phyloP scores from a whole-genome alignment of 2,329 filamentous ascomycete species.

The Aspergillus hiratsukae region DNA sequence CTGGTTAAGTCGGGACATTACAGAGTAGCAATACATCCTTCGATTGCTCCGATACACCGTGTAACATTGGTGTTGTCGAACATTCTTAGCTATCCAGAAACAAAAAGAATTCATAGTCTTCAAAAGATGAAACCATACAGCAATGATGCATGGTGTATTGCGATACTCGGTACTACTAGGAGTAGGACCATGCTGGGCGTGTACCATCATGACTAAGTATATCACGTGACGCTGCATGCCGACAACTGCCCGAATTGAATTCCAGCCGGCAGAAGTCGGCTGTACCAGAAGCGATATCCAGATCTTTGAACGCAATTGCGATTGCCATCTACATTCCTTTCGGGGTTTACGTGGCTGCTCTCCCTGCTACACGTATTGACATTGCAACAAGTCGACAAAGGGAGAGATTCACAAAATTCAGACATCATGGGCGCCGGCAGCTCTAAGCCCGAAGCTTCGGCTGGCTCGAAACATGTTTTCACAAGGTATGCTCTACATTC shows the following conservation, averaged over 20 bases:
- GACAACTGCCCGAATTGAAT: neutral
- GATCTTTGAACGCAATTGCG: neutral
- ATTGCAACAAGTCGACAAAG: neutral
- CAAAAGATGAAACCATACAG: neutral
- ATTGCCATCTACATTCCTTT: neutral
- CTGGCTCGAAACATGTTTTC: conserved; percentile 56
- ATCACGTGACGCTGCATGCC: neutral
- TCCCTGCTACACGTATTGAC: neutral
- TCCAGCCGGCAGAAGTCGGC: conserved; percentile 1
- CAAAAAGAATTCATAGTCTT: neutral
- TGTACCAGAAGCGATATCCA: neutral
- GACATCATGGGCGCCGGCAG: conserved; percentile 56
- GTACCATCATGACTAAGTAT: neutral
- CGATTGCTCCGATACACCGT: neutral
- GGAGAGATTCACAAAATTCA: neutral
- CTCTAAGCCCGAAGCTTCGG: conserved; percentile 55
- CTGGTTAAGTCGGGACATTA: neutral
- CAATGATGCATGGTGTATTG: neutral
- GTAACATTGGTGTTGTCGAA: neutral
- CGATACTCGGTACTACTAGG: no score
- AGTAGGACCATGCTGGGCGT: no score
- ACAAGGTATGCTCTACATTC: conserved; percentile 44
- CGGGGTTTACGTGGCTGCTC: neutral
- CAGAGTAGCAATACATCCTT: neutral
- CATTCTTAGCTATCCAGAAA: neutral